These are phyloP conservation scores for Liquidambar formosana DNA, from an alignment of 164 flowering plant genomes.

Conservation along the genomic window DNA sequence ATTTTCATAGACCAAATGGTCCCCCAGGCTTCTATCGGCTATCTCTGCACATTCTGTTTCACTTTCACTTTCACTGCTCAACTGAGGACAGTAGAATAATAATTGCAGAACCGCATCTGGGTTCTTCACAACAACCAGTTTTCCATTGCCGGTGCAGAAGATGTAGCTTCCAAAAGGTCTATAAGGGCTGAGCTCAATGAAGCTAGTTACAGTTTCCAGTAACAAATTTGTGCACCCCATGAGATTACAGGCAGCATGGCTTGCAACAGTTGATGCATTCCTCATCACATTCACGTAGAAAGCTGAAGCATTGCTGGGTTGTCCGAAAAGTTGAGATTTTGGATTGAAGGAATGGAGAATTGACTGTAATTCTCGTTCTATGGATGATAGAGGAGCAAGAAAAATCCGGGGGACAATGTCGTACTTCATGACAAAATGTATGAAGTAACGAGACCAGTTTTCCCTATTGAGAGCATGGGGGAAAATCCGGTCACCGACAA, in stretches of 20 bases:
- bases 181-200: conserved; percentile 69
- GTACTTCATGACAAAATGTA: conserved; percentile 52
- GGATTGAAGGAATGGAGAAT: conserved; percentile 41
- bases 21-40: conserved; percentile 38
- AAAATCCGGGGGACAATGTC: conserved; percentile 71
- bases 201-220: conserved; percentile 45
- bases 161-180: conserved; percentile 71
- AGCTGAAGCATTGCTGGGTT: conserved; percentile 21
- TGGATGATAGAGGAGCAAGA: conserved; percentile 55
- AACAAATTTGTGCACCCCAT: conserved; percentile 61
- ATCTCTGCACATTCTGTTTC: conserved; percentile 27
- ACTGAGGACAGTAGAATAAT: conserved; percentile 56
- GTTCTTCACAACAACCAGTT: conserved; percentile 44
- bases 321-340: conserved; percentile 13
- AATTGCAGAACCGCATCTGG: conserved; percentile 75
- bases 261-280: conserved; percentile 48
- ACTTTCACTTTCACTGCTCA: too few species aligned
- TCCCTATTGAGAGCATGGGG: conserved; percentile 69
- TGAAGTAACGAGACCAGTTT: conserved; percentile 60
- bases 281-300: conserved; percentile 47
- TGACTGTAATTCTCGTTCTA: conserved; percentile 26
- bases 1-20: conserved; percentile 46
- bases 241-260: conserved; percentile 54
- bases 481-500: conserved; percentile 52
- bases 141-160: conserved; percentile 57